Evolutionary conservation across 2,329 filamentous ascomycete species (phyloP).

Genomic region (Phyllosticta ampelicida): DNA sequence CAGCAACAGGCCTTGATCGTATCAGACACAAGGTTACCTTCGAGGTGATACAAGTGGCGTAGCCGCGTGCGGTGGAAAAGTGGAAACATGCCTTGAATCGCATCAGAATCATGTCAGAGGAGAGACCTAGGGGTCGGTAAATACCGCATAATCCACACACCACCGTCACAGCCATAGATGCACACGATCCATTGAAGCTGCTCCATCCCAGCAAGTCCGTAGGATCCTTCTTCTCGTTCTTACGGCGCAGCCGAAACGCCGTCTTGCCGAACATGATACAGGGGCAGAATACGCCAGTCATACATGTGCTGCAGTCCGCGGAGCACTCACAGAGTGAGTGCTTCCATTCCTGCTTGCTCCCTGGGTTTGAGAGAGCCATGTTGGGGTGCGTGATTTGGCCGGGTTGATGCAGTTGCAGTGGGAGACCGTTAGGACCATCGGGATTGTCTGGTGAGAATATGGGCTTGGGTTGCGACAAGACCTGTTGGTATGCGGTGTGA

Average conservation of each 20-base stretch:
- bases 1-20: slow-evolving; percentile 29
- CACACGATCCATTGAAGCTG: slow-evolving; percentile 30
- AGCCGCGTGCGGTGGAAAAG: slow-evolving; percentile 28
- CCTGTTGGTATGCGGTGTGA: slow-evolving; percentile 14
- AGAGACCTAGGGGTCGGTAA: too few relatives aligned
- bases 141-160: slow-evolving; percentile 27
- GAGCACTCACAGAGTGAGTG: slow-evolving; percentile 24
- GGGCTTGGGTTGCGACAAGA: background rate
- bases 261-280: slow-evolving; percentile 36
- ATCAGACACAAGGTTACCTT: slow-evolving; percentile 27
- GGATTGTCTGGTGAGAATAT: slow-evolving; percentile 27
- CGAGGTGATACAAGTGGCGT: slow-evolving; percentile 34
- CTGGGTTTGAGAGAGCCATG: slow-evolving; percentile 23
- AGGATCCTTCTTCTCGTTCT: slow-evolving; percentile 28
- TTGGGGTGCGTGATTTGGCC: slow-evolving; percentile 33
- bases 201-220: slow-evolving; percentile 29
- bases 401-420: slow-evolving; percentile 25
- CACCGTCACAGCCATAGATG: slow-evolving; percentile 22
- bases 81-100: slow-evolving; percentile 22
- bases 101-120: background rate
- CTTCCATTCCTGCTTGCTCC: slow-evolving; percentile 19
- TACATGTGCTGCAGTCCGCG: slow-evolving; percentile 26
- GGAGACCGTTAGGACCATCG: slow-evolving; percentile 29
- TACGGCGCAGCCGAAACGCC: slow-evolving; percentile 31
- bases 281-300: slow-evolving; percentile 32